These are phyloP conservation scores for Cornus suecica DNA, from an alignment of 148 eudicot genomes.

Conservation along the genomic window DNA sequence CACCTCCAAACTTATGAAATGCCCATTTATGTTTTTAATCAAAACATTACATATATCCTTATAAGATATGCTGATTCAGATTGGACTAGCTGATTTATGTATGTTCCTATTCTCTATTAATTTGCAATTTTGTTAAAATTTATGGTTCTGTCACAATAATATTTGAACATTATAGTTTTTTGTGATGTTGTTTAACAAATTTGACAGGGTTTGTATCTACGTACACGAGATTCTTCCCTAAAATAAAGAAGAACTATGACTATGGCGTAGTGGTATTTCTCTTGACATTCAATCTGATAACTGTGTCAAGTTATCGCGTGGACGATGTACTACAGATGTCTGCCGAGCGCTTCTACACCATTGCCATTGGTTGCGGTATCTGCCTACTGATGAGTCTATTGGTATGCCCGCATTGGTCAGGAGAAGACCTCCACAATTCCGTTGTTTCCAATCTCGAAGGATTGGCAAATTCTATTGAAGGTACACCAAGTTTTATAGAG, in stretches of 20 bases:
- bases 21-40: neutral
- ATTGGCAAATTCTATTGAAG: conserved; percentile 68
- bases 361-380: conserved; percentile 71
- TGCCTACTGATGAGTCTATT: conserved; percentile 80
- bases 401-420: conserved; percentile 86
- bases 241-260: conserved; percentile 85
- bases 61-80: too few relatives aligned
- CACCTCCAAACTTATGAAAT: too few relatives aligned
- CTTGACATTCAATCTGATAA: conserved; percentile 76
- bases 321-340: conserved; percentile 72
- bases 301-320: conserved; percentile 76
- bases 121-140: too few relatives aligned
- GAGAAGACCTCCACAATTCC: conserved; percentile 77
- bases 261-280: conserved; percentile 88
- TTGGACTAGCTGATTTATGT: too few relatives aligned
- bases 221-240: conserved; percentile 77
- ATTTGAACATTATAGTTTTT: too few relatives aligned
- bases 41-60: neutral
- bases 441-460: conserved; percentile 79
- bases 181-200: neutral
- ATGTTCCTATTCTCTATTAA: too few relatives aligned
- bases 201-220: conserved; percentile 65
- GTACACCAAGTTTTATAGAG: conserved; percentile 28
- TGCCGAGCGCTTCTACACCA: conserved; percentile 55
- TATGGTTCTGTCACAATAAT: too few relatives aligned